A percentile compares a stretch with the other conserved stretches of the same genome.
phyloP scores from a whole-genome alignment of 768 basidiomycete species.

The Rhodosporidiobolus odoratus region DNA sequence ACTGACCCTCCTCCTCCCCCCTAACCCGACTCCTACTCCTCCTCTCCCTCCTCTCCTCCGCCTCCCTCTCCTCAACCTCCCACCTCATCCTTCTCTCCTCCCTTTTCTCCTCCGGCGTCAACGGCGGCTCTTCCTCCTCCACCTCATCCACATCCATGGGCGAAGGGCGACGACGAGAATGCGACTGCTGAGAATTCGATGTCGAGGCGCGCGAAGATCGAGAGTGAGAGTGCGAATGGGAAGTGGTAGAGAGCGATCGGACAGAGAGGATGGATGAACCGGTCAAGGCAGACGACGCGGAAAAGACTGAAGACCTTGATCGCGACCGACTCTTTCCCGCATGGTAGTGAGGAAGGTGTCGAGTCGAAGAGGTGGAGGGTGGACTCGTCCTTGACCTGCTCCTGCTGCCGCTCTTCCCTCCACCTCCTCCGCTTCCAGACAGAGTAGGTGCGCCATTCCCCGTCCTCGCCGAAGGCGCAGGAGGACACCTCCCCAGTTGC shows the following conservation, averaged over 20 bases:
- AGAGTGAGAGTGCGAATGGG: not conserved
- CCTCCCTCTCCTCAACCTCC: not conserved
- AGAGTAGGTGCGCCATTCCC: not conserved
- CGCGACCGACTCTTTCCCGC: not conserved
- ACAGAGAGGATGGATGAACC: not conserved
- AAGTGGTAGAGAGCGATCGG: not conserved
- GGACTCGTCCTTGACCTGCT: no score
- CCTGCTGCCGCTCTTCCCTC: not conserved
- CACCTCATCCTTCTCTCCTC: not conserved
- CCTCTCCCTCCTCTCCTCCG: not conserved
- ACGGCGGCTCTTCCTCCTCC: not conserved
- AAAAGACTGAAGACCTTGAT: not conserved
- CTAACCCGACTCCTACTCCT: constrained; percentile 4
- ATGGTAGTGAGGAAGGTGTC: not conserved
- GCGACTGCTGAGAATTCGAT: not conserved
- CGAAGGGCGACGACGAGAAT: not conserved
- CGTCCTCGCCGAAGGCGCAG: constrained; percentile 2
- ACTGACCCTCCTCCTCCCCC: not conserved
- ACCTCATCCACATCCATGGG: not conserved
- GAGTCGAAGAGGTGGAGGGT: not conserved
- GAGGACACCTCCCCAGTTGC: not conserved
- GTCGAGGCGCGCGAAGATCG: not conserved
- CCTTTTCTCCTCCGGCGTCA: not conserved
- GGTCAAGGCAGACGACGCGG: not conserved
- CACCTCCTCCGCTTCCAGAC: not conserved